phyloP scores from a whole-genome alignment of 495 filamentous ascomycete genomes.

The Geopyxis carbonaria region DNA sequence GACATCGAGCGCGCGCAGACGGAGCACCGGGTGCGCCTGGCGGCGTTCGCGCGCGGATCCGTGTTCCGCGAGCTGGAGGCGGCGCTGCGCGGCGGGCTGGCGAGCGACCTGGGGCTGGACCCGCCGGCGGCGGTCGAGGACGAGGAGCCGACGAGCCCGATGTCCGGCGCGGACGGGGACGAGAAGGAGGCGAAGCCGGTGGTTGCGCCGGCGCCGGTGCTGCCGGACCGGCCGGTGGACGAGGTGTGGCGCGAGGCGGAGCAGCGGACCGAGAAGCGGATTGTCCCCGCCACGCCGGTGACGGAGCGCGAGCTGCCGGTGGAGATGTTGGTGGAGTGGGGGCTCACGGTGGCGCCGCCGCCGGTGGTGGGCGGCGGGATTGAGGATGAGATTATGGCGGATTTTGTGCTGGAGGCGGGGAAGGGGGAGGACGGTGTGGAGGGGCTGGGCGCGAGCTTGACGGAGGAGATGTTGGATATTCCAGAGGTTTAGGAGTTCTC shows the following conservation, averaged over 20 bases:
- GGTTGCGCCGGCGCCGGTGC: conserved; percentile 24
- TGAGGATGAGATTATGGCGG: conserved; percentile 21
- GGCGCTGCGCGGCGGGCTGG: conserved; percentile 71
- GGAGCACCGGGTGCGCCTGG: too few species aligned
- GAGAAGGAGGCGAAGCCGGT: conserved; percentile 45
- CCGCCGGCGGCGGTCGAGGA: conserved; percentile 38
- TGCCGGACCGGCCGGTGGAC: conserved; percentile 43
- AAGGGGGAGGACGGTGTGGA: neutral
- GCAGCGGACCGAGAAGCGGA: conserved; percentile 15
- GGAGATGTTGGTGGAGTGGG: conserved; percentile 3
- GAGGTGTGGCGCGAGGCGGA: conserved; percentile 18
- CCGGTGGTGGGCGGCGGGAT: neutral
- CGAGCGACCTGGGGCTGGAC: conserved; percentile 49
- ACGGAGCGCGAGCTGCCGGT: conserved; percentile 13
- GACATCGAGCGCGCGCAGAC: too few species aligned
- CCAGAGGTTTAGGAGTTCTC: too few species aligned
- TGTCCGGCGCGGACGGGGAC: conserved; percentile 31
- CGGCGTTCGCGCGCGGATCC: too few species aligned
- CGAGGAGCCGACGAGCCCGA: conserved; percentile 23
- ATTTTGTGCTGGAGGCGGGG: conserved; percentile 18
- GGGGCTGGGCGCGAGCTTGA: neutral
- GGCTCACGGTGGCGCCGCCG: conserved; percentile 6
- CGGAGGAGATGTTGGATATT: too few species aligned
- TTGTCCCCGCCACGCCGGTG: conserved; percentile 14
- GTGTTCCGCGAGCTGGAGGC: conserved; percentile 74